Conservation (phyloP, 2,329 filamentous ascomycete species). For the Talaromyces sp. region DNA sequence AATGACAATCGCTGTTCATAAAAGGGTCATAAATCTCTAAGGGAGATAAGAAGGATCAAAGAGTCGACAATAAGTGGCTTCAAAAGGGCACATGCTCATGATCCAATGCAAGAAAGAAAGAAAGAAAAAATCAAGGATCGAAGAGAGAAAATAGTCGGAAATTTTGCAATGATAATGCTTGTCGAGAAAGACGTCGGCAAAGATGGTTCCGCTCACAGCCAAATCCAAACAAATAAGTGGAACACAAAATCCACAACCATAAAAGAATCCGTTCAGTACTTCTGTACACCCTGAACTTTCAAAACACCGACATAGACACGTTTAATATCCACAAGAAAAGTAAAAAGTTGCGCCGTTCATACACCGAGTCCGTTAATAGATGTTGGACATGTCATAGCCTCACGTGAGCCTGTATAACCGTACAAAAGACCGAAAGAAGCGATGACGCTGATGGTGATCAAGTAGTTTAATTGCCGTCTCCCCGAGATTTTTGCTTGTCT, state of each 20-base stretch:
- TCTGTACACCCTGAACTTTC: slow-evolving; percentile 4
- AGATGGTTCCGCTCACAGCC: not conserved
- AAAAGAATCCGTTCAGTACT: not conserved
- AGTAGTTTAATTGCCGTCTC: slow-evolving; percentile 10
- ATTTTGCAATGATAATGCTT: not conserved
- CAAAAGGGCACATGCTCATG: not conserved
- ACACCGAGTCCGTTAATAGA: not conserved
- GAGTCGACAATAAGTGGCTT: not conserved
- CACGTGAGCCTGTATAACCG: not conserved
- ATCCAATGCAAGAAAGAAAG: not conserved
- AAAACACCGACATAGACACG: slow-evolving; percentile 3
- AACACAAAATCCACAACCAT: not conserved
- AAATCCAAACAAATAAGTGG: not conserved
- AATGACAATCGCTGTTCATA: not conserved
- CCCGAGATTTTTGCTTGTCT: slow-evolving; percentile 34
- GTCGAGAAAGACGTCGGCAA: not conserved
- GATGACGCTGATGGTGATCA: slow-evolving; percentile 6
- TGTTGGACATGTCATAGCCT: not conserved
- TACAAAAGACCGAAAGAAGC: slow-evolving; percentile 5
- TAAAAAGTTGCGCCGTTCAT: slow-evolving; percentile 1
- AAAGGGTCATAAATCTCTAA: not conserved
- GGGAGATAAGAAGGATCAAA: not conserved
- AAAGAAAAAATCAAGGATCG: not conserved
- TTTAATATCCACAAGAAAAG: not conserved
- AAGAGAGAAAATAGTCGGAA: not conserved